phyloP scores from a whole-genome alignment of 306 rosid species.

The Luffa aegyptiaca region DNA sequence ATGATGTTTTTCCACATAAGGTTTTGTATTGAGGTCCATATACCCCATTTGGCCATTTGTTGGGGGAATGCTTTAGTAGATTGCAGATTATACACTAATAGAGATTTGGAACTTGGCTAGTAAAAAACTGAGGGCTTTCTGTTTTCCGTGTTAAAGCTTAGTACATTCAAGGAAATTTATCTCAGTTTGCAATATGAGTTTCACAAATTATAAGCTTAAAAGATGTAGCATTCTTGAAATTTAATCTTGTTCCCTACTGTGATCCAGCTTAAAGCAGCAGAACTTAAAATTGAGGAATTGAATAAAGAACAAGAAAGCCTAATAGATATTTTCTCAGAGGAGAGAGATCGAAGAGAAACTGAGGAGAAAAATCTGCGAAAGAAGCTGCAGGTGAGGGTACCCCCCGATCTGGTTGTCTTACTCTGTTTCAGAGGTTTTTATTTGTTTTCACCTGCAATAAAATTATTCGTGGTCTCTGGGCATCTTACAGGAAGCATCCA shows the following conservation, averaged over 20 bases:
- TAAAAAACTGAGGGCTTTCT: background rate
- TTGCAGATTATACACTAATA: background rate
- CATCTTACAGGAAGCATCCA: slow-evolving; percentile 60
- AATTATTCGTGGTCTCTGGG: background rate
- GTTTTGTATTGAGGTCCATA: background rate
- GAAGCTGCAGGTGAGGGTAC: slow-evolving; percentile 50
- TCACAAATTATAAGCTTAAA: background rate
- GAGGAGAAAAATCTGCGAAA: slow-evolving; percentile 61
- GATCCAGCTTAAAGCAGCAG: slow-evolving; percentile 43
- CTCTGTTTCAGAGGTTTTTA: background rate
- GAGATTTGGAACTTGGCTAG: background rate
- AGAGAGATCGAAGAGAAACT: slow-evolving; percentile 61
- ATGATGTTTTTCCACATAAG: background rate
- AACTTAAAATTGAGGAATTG: slow-evolving; percentile 43
- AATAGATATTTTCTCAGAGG: slow-evolving; percentile 71
- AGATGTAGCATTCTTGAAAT: background rate
- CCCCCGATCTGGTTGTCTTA: background rate
- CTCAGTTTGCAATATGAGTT: background rate
- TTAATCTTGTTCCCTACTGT: background rate
- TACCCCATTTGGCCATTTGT: background rate
- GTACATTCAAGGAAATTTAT: background rate
- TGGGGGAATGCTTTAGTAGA: background rate
- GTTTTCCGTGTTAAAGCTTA: too few relatives aligned
- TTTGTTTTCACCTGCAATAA: background rate
- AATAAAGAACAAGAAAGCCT: slow-evolving; percentile 71